Conservation (phyloP, 345 rosid species). For the Geranium rotundifolium region DNA sequence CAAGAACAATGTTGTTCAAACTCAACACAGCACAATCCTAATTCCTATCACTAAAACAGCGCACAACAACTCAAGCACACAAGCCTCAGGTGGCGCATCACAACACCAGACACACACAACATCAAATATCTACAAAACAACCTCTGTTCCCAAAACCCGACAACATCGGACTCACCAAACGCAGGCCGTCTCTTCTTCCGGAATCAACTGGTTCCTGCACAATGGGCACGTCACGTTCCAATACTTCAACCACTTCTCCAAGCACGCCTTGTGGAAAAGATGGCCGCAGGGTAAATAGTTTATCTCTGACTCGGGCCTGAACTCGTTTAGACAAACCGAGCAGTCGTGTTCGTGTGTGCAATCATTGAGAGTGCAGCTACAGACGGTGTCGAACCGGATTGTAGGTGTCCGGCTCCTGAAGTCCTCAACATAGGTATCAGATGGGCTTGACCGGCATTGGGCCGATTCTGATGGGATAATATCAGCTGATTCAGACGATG, state of each 20-base stretch:
- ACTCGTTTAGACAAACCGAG: conserved; percentile 16
- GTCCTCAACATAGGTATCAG: conserved; percentile 49
- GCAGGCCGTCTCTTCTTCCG: conserved; percentile 9
- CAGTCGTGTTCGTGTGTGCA: conserved; percentile 4
- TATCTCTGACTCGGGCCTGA: conserved; percentile 15
- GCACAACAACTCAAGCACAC: too few species aligned
- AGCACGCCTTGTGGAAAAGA: conserved; percentile 14
- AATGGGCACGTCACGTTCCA: conserved; percentile 20
- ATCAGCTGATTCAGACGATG: conserved; percentile 6
- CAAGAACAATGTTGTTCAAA: too few species aligned
- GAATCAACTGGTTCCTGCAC: conserved; percentile 13
- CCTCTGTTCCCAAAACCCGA: too few species aligned
- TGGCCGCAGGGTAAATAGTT: conserved; percentile 15
- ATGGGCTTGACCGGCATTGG: conserved; percentile 9
- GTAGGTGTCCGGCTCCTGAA: conserved; percentile 53
- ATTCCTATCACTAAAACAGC: too few species aligned
- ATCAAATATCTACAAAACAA: too few species aligned
- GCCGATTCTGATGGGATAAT: conserved; percentile 9
- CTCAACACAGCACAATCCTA: too few species aligned
- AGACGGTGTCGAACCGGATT: conserved; percentile 36
- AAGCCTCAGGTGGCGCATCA: too few species aligned
- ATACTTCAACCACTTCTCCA: conserved; percentile 18
- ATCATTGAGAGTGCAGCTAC: conserved; percentile 8
- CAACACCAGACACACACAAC: too few species aligned
- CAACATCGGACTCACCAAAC: conserved; percentile 1